A percentile compares a stretch with the other conserved stretches of the same genome.
phyloP scores from a whole-genome alignment of 352 stramenopile genomes.

The Plasmopara viticola region DNA sequence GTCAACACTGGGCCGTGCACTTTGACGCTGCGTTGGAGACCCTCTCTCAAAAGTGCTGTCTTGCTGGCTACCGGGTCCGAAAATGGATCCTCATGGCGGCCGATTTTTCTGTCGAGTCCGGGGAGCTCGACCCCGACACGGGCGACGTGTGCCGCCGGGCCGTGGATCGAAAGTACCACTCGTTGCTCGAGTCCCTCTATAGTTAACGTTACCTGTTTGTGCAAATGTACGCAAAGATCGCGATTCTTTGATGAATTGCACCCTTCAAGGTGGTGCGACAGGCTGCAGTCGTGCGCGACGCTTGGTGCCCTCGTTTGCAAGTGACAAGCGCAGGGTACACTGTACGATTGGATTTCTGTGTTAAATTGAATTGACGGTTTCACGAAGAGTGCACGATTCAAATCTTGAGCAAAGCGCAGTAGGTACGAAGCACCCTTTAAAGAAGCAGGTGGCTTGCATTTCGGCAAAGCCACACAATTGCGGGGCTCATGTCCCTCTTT shows the following conservation, averaged over 20 bases:
- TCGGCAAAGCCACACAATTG: not conserved
- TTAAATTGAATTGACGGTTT: not conserved
- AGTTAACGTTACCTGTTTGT: conserved; percentile 26
- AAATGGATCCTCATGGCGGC: conserved; percentile 81
- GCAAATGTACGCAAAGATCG: not conserved
- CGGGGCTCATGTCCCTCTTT: not conserved
- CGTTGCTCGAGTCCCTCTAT: conserved; percentile 71
- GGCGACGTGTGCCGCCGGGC: conserved; percentile 49
- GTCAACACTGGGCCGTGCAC: conserved; percentile 67
- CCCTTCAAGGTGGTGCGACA: conserved; percentile 7
- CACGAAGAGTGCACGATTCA: not conserved
- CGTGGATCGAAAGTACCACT: conserved; percentile 67
- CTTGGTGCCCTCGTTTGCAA: too few relatives aligned
- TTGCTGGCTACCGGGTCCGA: conserved; percentile 60
- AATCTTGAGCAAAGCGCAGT: not conserved
- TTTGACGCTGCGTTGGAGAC: conserved; percentile 60
- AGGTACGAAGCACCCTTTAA: not conserved
- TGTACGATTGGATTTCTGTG: not conserved
- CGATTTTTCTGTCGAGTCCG: conserved; percentile 56
- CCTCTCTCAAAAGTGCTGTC: conserved; percentile 32
- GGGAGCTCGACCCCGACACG: conserved; percentile 64
- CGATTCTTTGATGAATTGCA: not conserved
- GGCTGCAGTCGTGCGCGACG: not conserved
- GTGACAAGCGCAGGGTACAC: too few relatives aligned
- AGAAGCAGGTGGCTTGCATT: not conserved